These are phyloP conservation scores for Neoscytalidium dimidiatum DNA, from an alignment of 2,329 filamentous ascomycete species.

Conservation along the genomic window DNA sequence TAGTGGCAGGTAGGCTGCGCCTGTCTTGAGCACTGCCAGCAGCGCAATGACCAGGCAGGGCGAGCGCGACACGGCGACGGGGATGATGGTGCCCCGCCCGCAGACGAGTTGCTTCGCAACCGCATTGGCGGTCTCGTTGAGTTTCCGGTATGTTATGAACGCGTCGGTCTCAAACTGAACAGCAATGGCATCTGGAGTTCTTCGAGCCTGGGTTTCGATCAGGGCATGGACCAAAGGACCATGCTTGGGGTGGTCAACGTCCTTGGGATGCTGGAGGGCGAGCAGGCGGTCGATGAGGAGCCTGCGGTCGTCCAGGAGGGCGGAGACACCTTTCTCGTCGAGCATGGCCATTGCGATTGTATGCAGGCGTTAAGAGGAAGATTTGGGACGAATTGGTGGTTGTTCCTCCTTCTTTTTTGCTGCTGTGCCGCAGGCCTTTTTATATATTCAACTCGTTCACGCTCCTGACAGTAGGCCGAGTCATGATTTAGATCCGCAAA, in stretches of 20 bases:
- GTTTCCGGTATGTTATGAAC: slow-evolving; percentile 29
- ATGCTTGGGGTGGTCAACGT: not conserved
- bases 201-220: not conserved
- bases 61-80: slow-evolving; percentile 40
- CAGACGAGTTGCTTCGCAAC: not conserved
- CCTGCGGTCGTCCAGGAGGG: not conserved
- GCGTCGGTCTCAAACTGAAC: not conserved
- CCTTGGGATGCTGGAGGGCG: not conserved
- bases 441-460: not conserved
- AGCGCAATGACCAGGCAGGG: slow-evolving; percentile 36
- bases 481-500: not conserved
- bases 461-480: not conserved
- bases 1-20: slow-evolving; percentile 37
- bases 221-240: not conserved
- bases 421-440: not conserved
- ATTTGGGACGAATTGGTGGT: not conserved
- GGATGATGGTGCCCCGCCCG: slow-evolving; percentile 22
- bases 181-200: not conserved
- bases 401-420: not conserved
- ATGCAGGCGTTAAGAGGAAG: not conserved
- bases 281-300: not conserved
- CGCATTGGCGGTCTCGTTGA: not conserved
- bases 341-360: not conserved
- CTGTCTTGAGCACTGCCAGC: slow-evolving; percentile 38
- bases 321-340: not conserved